Base-by-base conservation (phyloP, 192 early-diverging fungal genomes). In the Bifiguratus adelaidae region DNA sequence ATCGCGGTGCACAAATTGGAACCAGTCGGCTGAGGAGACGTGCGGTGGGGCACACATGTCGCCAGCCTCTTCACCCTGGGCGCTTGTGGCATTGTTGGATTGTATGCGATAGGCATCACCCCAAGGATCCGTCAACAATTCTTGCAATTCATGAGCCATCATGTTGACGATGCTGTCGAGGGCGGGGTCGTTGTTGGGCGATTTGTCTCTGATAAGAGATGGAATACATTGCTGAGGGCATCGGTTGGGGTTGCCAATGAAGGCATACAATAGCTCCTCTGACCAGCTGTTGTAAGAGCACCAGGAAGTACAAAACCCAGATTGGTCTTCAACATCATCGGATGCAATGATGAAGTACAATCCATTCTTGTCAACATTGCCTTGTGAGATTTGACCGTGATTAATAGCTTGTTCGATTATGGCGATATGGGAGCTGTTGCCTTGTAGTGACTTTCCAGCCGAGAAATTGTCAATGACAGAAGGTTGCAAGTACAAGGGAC, bases 91-190 rank as follows among this genome's bases (percentile, higher is more conserved):
- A 6, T 41, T 25, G 35, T 43, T 44, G 11, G 16, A 4, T 7
- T 61, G 27, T 18, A 57, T 50, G 4, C 33, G 24, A 54, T 55
- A 64, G 21, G 45, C 61, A 34, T 64, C 36, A 19, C 27, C 29
- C 12, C 36, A 40, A 18, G 61, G 61, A 33, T 64, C 61, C 4
- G 61, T 64, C 34, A 64, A 40, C 9, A 64, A 18, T 45, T 64
- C 55, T 20, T 53, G 55, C 23, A 64, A 45, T 35, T 64, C 61
- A 38, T 64, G 61, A 5, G 61, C 56, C 30, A 64, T 49, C 5
- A 64, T 58, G 6, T 49, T 57, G 28, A 64, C 56, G 16, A 41
- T 38, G 33, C 55, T 55, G 28, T 64, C 61, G 12, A 58, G 47
- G 16, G 41, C 42, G 8, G 61, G 61, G 13, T 50, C 48, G 24